These are phyloP conservation scores for Coniochaeta prunicola DNA, from an alignment of 2,329 filamentous ascomycete genomes.

Conservation along the genomic window DNA sequence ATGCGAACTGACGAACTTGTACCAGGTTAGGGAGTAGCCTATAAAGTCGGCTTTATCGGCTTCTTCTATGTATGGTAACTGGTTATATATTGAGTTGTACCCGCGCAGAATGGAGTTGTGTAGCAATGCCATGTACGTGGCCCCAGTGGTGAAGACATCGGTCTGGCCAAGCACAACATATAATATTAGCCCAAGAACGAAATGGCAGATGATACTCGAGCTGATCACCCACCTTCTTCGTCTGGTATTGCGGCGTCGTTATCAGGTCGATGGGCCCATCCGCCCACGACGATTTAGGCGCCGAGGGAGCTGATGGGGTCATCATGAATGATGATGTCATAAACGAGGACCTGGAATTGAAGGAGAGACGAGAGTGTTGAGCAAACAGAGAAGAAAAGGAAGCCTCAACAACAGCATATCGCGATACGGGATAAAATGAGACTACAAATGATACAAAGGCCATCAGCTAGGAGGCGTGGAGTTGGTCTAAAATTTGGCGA, in stretches of 20 bases:
- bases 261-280: not conserved
- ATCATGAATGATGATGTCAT: slow-evolving; percentile 1
- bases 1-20: slow-evolving; percentile 51
- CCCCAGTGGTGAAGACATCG: slow-evolving; percentile 51
- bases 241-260: not conserved
- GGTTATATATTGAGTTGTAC: slow-evolving; percentile 56
- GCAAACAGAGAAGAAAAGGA: not conserved
- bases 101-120: slow-evolving; percentile 58
- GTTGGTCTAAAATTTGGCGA: no score
- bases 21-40: slow-evolving; percentile 50
- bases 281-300: not conserved
- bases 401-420: not conserved
- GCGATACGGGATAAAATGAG: not conserved
- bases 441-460: not conserved
- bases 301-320: not conserved
- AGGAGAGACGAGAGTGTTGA: not conserved
- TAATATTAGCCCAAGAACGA: not conserved
- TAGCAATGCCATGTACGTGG: slow-evolving; percentile 53
- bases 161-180: slow-evolving; percentile 24
- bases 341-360: not conserved
- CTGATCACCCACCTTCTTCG: not conserved
- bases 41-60: slow-evolving; percentile 50
- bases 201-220: not conserved
- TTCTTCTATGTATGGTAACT: slow-evolving; percentile 43
- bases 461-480: not conserved